Conservation (phyloP, 2,329 filamentous ascomycete genomes). For the Botrytis squamosa region DNA sequence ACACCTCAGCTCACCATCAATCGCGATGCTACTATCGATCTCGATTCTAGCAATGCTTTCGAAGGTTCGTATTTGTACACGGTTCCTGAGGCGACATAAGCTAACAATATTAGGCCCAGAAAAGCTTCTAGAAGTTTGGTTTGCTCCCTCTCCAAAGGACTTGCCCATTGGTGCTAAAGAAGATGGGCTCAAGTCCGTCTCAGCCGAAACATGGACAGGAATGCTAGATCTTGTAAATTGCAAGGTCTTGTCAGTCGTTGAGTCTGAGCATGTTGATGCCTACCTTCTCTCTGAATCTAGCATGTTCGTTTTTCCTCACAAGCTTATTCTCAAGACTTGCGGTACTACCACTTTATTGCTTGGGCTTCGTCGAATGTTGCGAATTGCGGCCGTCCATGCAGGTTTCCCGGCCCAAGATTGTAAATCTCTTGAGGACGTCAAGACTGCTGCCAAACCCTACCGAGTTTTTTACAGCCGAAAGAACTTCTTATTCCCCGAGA, state of each 20-base stretch:
- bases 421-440: slow-evolving; percentile 62
- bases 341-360: slow-evolving; percentile 92
- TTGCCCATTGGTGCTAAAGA: slow-evolving; percentile 69
- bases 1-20: slow-evolving; percentile 95
- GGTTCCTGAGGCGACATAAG: slow-evolving; percentile 4
- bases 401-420: slow-evolving; percentile 84
- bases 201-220: slow-evolving; percentile 82
- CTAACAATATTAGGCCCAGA: slow-evolving; percentile 66
- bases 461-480: slow-evolving; percentile 98
- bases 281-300: slow-evolving; percentile 97
- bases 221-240: slow-evolving; percentile 99
- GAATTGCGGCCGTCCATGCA: slow-evolving; percentile 82
- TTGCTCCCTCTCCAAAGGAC: slow-evolving; percentile 73
- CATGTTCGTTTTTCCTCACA: slow-evolving; percentile 99
- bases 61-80: slow-evolving; percentile 62
- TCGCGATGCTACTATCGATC: slow-evolving; percentile 85
- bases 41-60: slow-evolving; percentile 95
- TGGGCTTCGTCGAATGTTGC: slow-evolving; percentile 84
- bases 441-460: slow-evolving; percentile 81
- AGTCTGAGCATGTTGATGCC: slow-evolving; percentile 91
- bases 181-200: slow-evolving; percentile 81
- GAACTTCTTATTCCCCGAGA: slow-evolving; percentile 95
- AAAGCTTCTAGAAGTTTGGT: slow-evolving; percentile 98
- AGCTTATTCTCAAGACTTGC: slow-evolving; percentile 97
- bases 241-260: slow-evolving; percentile 92